phyloP scores from a whole-genome alignment of 192 early-diverging fungal species.

The Gorgonomyces haynaldii region DNA sequence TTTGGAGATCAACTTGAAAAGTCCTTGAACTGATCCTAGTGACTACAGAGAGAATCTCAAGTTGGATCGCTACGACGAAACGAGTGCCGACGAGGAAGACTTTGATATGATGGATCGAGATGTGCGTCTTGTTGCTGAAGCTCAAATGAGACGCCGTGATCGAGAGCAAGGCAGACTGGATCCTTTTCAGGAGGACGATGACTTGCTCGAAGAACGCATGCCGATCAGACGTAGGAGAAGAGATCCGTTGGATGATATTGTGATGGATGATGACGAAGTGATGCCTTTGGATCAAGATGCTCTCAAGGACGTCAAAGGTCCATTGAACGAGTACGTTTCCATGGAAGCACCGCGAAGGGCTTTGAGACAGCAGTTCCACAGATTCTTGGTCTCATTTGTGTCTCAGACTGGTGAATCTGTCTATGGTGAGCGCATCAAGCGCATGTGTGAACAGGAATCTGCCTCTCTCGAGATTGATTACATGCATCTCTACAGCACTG shows the following conservation, averaged over 20 bases:
- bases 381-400: slow-evolving; percentile 79
- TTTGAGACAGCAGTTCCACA: slow-evolving; percentile 75
- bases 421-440: slow-evolving; percentile 82
- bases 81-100: slow-evolving; percentile 67
- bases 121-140: slow-evolving; percentile 62
- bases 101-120: slow-evolving; percentile 63
- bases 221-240: slow-evolving; percentile 35
- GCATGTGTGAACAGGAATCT: slow-evolving; percentile 74
- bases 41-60: slow-evolving; percentile 68
- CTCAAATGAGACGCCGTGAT: slow-evolving; percentile 69
- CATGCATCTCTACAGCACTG: slow-evolving; percentile 63
- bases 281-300: slow-evolving; percentile 58
- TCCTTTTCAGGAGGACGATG: slow-evolving; percentile 21
- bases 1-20: slow-evolving; percentile 75
- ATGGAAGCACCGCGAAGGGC: slow-evolving; percentile 73
- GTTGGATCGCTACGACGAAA: slow-evolving; percentile 69
- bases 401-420: slow-evolving; percentile 69
- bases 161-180: slow-evolving; percentile 56
- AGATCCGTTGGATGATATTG: slow-evolving; percentile 38
- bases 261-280: slow-evolving; percentile 47
- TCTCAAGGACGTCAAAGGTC: slow-evolving; percentile 71
- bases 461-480: slow-evolving; percentile 85
- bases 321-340: slow-evolving; percentile 74
- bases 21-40: slow-evolving; percentile 20
- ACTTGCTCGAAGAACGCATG: slow-evolving; percentile 31